Evolutionary conservation across 306 rosid genomes (phyloP).

Genomic region (Citrullus mucosospermus): DNA sequence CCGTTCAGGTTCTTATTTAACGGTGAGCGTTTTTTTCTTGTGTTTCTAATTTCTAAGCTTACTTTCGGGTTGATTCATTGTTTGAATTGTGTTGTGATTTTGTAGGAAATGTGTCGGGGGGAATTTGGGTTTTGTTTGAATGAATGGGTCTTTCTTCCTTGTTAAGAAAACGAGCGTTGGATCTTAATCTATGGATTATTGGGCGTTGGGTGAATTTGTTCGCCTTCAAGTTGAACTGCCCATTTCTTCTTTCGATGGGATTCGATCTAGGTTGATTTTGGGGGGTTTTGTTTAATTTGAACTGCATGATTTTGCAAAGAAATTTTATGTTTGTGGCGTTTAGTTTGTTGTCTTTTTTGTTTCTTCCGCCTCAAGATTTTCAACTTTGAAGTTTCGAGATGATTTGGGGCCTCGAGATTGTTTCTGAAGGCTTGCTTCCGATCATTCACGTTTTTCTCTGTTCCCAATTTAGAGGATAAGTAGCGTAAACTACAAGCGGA

Average conservation of each 20-base stretch:
- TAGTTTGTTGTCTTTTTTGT: neutral
- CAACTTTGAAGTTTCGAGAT: neutral
- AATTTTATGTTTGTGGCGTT: neutral
- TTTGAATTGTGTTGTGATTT: neutral
- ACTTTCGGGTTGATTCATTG: neutral
- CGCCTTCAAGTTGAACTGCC: neutral
- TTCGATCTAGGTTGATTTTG: neutral
- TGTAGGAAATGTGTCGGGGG: neutral
- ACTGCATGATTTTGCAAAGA: neutral
- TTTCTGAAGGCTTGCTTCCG: neutral
- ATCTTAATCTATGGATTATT: neutral
- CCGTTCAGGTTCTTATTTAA: neutral
- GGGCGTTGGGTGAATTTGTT: neutral
- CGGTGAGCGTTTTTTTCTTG: neutral
- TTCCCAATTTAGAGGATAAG: neutral
- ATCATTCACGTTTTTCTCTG: neutral
- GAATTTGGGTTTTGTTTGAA: neutral
- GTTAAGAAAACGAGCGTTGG: neutral
- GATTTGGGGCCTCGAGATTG: neutral
- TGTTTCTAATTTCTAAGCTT: neutral
- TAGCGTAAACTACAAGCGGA: neutral
- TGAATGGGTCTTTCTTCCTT: neutral
- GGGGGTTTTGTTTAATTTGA: neutral
- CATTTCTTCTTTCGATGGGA: neutral
- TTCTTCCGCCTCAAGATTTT: neutral